phyloP scores from a whole-genome alignment of 331 rosid genomes.

The Malus hybrid region DNA sequence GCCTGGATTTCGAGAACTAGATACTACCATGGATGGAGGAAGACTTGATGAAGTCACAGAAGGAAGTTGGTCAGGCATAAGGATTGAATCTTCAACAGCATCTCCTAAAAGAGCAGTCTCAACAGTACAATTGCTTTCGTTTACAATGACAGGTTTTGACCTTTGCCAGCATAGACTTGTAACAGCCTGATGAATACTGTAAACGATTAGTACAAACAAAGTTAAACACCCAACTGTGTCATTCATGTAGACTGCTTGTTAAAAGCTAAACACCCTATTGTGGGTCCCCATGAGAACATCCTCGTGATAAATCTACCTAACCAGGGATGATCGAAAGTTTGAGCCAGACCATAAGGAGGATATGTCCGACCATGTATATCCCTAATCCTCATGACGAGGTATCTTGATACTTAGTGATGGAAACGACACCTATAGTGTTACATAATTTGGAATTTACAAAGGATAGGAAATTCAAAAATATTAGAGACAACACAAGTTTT shows the following conservation, averaged over 20 bases:
- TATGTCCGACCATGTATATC: background rate
- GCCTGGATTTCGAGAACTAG: conserved; percentile 59
- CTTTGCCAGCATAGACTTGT: conserved; percentile 98
- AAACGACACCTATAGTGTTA: background rate
- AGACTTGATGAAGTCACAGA: conserved; percentile 60
- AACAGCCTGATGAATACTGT: conserved; percentile 65
- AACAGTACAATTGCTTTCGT: conserved; percentile 62
- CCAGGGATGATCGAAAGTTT: background rate
- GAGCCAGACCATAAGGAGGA: background rate
- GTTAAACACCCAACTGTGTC: background rate
- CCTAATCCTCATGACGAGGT: background rate
- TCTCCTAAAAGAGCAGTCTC: conserved; percentile 90
- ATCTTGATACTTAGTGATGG: background rate
- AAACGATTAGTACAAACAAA: conserved; percentile 21
- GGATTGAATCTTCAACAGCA: conserved; percentile 86
- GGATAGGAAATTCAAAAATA: background rate
- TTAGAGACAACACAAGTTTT: background rate
- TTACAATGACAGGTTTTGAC: conserved; percentile 80
- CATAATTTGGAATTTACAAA: background rate
- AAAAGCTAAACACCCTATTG: background rate
- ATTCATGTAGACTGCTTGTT: background rate
- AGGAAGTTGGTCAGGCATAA: conserved; percentile 99
- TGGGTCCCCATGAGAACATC: background rate
- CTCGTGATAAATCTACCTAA: background rate
- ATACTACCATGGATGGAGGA: conserved; percentile 46